Evolutionary conservation across 495 filamentous ascomycete genomes (phyloP), one percentile per base, ranked within the genome.

Genomic region (Staphylotrichum longicolle): DNA sequence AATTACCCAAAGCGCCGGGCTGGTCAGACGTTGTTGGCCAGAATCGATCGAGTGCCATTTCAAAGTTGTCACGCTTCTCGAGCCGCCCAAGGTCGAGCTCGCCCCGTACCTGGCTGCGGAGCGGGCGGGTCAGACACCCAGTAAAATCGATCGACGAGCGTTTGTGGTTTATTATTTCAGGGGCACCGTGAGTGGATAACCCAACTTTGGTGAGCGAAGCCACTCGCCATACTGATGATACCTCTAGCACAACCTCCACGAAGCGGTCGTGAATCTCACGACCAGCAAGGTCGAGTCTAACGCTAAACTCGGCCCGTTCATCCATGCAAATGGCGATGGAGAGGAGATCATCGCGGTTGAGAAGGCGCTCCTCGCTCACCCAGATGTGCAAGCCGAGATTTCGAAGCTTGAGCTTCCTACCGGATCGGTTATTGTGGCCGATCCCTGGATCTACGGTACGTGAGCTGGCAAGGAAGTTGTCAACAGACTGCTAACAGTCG

Each of bases 391-490:
- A 63, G 82, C 80, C 2, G 85, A 86, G 67, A 75, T 90, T 44
- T 81, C 77, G 14, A 88, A 91, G 69, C 70, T 90, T 37, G 61
- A 85, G 63, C 76, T 90, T 1, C 88, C 88, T 0, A 74, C 84
- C 62, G 87, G 84, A 12, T 80, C 82, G 0, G 77, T 79, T 3
- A 70, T 90, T 5, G 77, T 89, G 14, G 72, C 78, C 33, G 88
- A 91, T 65, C 87, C 87, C 5, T 91, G 87, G 87, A 86, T 86
- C 55, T 91, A 89, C 64, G 87, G 86, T 85, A 50, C 20, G 30
- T 27, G 7, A 33, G 37, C 39, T 40, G 12, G 30, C 57, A 20
- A 45, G 20, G 44, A 30, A 58, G 20, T 1, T 3, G 45, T 20
- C 11, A 37, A 5, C 11, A 7, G 15, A 15, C 3, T 42, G 11